Evolutionary conservation across 164 flowering plant species (phyloP), one percentile per base, ranked within the genome.

Genomic region (Vitis rotundifolia): DNA sequence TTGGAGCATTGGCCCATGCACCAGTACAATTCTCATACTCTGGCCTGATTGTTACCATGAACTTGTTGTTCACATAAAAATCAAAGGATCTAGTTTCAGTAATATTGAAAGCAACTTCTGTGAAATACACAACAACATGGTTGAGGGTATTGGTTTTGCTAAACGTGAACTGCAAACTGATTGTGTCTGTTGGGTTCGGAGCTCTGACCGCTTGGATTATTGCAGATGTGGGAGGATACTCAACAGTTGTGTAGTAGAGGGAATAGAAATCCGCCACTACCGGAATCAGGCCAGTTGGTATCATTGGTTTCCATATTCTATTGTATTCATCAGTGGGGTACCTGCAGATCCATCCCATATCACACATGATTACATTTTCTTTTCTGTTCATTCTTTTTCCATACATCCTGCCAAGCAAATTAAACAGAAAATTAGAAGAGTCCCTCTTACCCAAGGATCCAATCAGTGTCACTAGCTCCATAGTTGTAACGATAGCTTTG

Each of bases 261-360:
- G 1, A 19, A 9, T 29, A 29, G 18, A 58, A 59, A 28, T 49
- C 14, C 3, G 74, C 71, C 0, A 47, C 31, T 2, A 49, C 69
- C 1, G 9, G 16, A 2, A 3, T 26, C 29, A 56, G 16, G 18
- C 58, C 61, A 0, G 53, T 4, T 28, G 68, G 61, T 26, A n/a
- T 18, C 28, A 1, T n/a, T 9, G 66, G 66, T 37, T 29, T 11
- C 79, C 79, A 76, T n/a, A 72, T 26, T 15, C 79, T 66, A 9
- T 61, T 49, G 59, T 68, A 76, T 37, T 19, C 49, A 15, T 31
- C 26, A 59, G 52, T 70, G n/a, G 73, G 79, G 61, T 63, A 68
- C 76, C 79, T 76, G 73, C 15, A 19, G 60, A 57, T 12, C 13
- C 56, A 53, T 53, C 56, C 44, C 44, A 37, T 37, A 37, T 37